These are phyloP conservation scores for Suillus variegatus DNA, from an alignment of 768 basidiomycete genomes.

Conservation along the genomic window DNA sequence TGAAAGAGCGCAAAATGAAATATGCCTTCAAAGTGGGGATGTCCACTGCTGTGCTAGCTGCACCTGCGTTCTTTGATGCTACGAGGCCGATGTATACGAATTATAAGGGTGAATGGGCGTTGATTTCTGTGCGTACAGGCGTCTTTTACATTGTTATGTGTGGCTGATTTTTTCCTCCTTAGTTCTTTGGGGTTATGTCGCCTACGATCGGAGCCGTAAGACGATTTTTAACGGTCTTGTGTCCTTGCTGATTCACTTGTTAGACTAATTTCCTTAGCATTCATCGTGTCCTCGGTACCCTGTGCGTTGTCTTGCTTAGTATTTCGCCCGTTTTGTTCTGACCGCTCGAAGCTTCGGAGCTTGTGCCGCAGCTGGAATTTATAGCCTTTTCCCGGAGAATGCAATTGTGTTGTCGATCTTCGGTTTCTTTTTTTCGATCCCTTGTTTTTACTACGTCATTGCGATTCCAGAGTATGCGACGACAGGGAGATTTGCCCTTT, in stretches of 20 bases:
- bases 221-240: slow-evolving; percentile 11
- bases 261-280: slow-evolving; percentile 86
- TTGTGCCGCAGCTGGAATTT: slow-evolving; percentile 68
- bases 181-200: slow-evolving; percentile 91
- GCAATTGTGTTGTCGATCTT: slow-evolving; percentile 74
- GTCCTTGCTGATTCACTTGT: slow-evolving; percentile 13
- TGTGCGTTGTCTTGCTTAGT: slow-evolving; percentile 48
- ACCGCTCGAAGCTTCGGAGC: slow-evolving; percentile 67
- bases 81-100: slow-evolving; percentile 79
- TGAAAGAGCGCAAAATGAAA: slow-evolving; percentile 76
- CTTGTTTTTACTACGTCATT: slow-evolving; percentile 92
- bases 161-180: slow-evolving; percentile 10
- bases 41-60: slow-evolving; percentile 78
- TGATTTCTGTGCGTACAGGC: slow-evolving; percentile 72
- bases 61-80: slow-evolving; percentile 83
- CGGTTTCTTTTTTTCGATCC: slow-evolving; percentile 88
- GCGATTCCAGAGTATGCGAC: slow-evolving; percentile 75
- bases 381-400: slow-evolving; percentile 75
- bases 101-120: slow-evolving; percentile 92
- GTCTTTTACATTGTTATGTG: slow-evolving; percentile 7
- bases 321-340: neutral
- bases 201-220: slow-evolving; percentile 84
- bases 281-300: slow-evolving; percentile 83
- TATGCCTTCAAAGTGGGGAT: slow-evolving; percentile 89
- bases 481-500: slow-evolving; percentile 75